Conservation (phyloP, 1,284 basidiomycete genomes). For the Polyporus tsugae region DNA sequence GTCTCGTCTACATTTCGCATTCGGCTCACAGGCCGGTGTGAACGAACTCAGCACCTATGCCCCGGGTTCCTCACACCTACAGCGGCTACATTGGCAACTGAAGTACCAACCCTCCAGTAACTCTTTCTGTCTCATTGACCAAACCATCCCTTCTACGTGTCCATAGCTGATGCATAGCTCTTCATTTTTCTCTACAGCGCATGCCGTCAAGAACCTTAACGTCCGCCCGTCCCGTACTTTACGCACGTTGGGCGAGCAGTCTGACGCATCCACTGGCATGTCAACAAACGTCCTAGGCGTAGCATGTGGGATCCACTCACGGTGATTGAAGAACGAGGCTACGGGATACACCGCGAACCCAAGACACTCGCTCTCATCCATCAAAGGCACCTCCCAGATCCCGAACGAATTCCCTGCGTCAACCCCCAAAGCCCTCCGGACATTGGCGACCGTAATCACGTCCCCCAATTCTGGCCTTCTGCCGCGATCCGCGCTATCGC, state of each 20-base stretch:
- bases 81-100: conserved; percentile 40
- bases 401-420: conserved; percentile 74
- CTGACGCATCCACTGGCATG: conserved; percentile 45
- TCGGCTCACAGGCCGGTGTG: not conserved
- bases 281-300: conserved; percentile 3
- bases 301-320: conserved; percentile 46
- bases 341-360: conserved; percentile 69
- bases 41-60: not conserved
- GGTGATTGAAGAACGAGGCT: conserved; percentile 74
- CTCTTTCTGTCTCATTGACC: conserved; percentile 37
- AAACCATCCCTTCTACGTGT: conserved; percentile 39
- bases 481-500: conserved; percentile 6
- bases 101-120: conserved; percentile 44
- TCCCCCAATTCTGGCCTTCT: conserved; percentile 43
- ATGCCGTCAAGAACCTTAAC: conserved; percentile 58
- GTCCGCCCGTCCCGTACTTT: conserved; percentile 56
- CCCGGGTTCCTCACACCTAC: conserved; percentile 33
- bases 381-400: conserved; percentile 60
- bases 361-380: conserved; percentile 64
- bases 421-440: conserved; percentile 61
- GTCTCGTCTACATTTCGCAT: not conserved
- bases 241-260: conserved; percentile 66
- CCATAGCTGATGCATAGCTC: conserved; percentile 46
- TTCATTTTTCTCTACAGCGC: conserved; percentile 35
- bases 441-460: conserved; percentile 48